Base-by-base conservation (phyloP, 2,329 filamentous ascomycete genomes). In the Cladosporium sp. region DNA sequence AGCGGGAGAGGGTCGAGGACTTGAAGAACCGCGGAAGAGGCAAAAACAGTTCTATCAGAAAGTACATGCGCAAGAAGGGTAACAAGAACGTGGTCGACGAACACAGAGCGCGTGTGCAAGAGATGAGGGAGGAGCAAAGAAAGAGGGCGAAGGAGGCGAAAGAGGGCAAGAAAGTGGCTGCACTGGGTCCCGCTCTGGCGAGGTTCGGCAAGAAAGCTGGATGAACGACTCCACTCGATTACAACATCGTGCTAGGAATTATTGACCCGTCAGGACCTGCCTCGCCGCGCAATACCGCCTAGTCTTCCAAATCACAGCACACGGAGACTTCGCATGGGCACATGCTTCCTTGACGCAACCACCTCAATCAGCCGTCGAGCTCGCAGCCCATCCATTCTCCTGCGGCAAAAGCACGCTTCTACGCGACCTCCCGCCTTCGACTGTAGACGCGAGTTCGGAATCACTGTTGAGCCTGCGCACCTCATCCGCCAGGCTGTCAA, bases 51-150 rank as follows among this genome's bases (percentile, higher is more conserved):
- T 88, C 88, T 52, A 72, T 97, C 57, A 84, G 89, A 65, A 90
- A 91, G 68, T 91, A 95, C 67, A 71, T 97, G 64, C 78, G 93
- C 58, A 97, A 97, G 82, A 91, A 93, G 74, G 84, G 89, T 40
- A 85, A 86, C 64, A 89, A 86, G 78, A 97, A 97, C 68, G 82
- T 99, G 52, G 90, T 99, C 68, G 93, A 99, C 74, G 93, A 96
- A 78, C 91, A 92, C 80, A 85, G 88, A 65, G 71, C 96, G 69
- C 84, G 85, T 66, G 85, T 91, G 42, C 88, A 96, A 68, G 88
- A 90, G 71, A 76, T 96, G 67, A 84, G 86, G 74, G 80, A 82
- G 66, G 77, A 79, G 58, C 77, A 80, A 62, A 83, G 85, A 59
- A 82, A 86, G 68, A 82, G 82, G 68, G 80, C 85, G 60, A 80